Conservation (phyloP, 1,284 basidiomycete species). For the Erythrobasidium hasegawianum region DNA sequence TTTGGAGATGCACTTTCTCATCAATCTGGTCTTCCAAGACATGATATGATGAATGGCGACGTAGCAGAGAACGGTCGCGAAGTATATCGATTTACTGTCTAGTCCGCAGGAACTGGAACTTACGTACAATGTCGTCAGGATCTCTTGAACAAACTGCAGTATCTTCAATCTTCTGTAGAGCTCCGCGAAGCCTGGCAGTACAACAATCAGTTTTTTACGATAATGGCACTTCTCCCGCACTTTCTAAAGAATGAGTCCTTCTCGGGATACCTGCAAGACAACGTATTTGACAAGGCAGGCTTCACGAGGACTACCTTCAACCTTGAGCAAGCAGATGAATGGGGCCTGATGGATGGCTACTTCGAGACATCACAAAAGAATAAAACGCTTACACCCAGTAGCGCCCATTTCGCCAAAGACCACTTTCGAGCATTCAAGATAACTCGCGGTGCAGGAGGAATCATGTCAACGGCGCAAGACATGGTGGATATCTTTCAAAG, state of each 20-base stretch:
- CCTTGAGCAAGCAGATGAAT: not conserved
- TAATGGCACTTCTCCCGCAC: not conserved
- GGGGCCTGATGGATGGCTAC: not conserved
- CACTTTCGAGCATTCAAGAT: no score
- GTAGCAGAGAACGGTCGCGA: not conserved
- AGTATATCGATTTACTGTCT: not conserved
- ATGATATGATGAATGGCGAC: not conserved
- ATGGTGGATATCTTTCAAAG: no score
- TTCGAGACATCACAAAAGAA: no score
- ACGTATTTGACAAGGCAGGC: not conserved
- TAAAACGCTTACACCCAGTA: no score
- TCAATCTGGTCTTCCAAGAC: not conserved
- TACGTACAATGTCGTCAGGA: not conserved
- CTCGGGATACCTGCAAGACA: not conserved
- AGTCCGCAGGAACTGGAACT: no score
- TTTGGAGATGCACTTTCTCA: not conserved
- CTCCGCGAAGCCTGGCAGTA: not conserved
- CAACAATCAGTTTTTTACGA: not conserved
- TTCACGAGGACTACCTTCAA: not conserved
- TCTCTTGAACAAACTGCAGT: not conserved
- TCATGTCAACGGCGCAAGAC: no score
- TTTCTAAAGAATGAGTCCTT: not conserved
- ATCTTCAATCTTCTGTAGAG: not conserved
- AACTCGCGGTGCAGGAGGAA: no score
- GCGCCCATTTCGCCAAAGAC: no score